Evolutionary conservation across 345 rosid genomes (phyloP), one percentile per base, ranked within the genome.

Genomic region (Camelina hispida): DNA sequence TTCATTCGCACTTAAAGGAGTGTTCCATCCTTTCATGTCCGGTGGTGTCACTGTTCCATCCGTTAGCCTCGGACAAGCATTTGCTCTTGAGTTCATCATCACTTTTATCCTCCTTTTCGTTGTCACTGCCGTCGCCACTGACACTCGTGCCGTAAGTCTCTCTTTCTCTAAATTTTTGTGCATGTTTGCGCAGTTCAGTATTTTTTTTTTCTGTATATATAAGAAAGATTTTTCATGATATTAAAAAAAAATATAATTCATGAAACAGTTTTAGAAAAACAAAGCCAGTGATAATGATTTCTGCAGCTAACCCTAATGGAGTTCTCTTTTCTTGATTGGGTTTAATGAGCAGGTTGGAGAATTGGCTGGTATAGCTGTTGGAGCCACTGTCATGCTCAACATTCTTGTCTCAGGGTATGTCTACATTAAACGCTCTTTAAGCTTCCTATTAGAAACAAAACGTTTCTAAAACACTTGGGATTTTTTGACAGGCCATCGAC

Each of bases 31-130:
- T 30, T 95, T 59, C 83, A 76, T 92, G 91, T 85, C 96, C 2
- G 99, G 99, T 2, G 99, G 99, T 50, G 99, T 95, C 44, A 95
- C 99, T n/a, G 81, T 92, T 63, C 99, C 99, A 0, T 85, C 97
- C 0, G 99, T 89, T 53, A 73, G 75, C 70, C 13, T 53, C 2
- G 96, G 92, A 43, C 96, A 95, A 80, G 97, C 99, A 16, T 92
- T 95, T 30, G 99, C 97, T 0, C 92, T 92, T 28, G 99, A 95
- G 86, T 95, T 95, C 61, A 69, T 95, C 32, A 95, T 95, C 83
- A 89, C 90, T 73, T 95, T 95, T 73, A 90, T 83, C 74, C 97
- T 95, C 78, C 70, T 95, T 64, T 95, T 95, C 48, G 97, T 91
- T 14, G 96, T 91, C 81, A 91, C 96, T 32, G 97, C 97, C 2